Evolutionary conservation across 305 asterid genomes (phyloP), one percentile per base, ranked within the genome.

Genomic region (Solanum chacoense): DNA sequence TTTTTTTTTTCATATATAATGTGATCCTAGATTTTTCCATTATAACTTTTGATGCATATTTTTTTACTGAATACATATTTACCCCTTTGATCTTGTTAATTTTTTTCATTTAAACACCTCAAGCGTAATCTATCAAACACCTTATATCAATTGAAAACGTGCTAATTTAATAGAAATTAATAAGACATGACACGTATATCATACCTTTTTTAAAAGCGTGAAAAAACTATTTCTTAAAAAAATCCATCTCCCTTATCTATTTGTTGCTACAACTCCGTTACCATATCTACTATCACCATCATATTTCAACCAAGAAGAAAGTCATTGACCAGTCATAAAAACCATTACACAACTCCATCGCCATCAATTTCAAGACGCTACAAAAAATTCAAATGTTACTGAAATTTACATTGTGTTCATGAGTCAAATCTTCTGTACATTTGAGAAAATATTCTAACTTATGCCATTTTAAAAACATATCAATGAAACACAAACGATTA

Each of bases 341-440:
- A 71, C 5, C 35, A 28, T 12, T 6, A 13, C 78, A 7, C 7
- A 29, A 0, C 24, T 14, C 2, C n/a, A 13, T 34, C 8, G 2
- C 1, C 8, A 34, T 28, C 3, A 26, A 28, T 4, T 34, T 75
- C 5, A 75, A 75, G 10, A 75, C 6, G 2, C 11, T 34, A 34
- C 10, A 20, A 73, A 7, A 13, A 0, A n/a, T 1, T 4, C 7
- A 20, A 0, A 75, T 4, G 2, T 16, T 0, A 16, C 3, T 3
- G 8, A 2, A 16, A 0, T 20, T 5, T 5, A 34, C 28, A 9
- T 0, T 1, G 5, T 34, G 4, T 75, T 75, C 28, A 10, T 22
- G 13, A 16, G 36, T 73, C 7, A 3, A 73, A 73, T 0, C 0
- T 28, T 5, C 0, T 6, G 35, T 26, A 3, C 6, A 31, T 29